phyloP scores from a whole-genome alignment of 164 flowering plant species.

The Macadamia integrifolia region DNA sequence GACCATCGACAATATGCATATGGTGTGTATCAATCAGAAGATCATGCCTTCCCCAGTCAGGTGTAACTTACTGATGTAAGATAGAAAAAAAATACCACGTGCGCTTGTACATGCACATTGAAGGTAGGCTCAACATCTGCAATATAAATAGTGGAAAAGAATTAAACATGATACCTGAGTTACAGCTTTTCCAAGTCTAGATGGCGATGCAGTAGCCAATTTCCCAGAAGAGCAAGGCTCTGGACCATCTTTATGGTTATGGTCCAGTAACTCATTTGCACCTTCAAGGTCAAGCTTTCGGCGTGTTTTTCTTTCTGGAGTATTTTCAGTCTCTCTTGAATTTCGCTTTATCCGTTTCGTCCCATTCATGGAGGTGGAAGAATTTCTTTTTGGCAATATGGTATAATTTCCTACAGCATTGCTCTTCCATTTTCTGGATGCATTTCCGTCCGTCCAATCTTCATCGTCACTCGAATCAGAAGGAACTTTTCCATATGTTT shows the following conservation, averaged over 20 bases:
- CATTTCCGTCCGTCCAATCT: slow-evolving; percentile 38
- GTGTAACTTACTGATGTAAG: too few species aligned
- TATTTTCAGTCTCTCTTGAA: slow-evolving; percentile 12
- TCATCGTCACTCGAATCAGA: slow-evolving; percentile 90
- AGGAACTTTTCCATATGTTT: slow-evolving; percentile 52
- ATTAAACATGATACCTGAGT: slow-evolving; percentile 44
- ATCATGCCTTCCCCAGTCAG: too few species aligned
- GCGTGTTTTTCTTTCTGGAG: slow-evolving; percentile 17
- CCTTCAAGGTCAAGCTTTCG: slow-evolving; percentile 21
- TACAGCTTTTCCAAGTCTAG: slow-evolving; percentile 46
- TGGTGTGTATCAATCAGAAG: too few species aligned
- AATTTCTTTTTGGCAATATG: slow-evolving; percentile 16
- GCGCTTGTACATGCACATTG: neutral
- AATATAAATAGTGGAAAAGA: neutral
- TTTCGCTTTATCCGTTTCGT: slow-evolving; percentile 5
- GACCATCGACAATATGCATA: too few species aligned
- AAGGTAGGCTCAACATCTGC: neutral
- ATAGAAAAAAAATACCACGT: too few species aligned
- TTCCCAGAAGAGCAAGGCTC: slow-evolving; percentile 22
- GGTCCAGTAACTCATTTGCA: slow-evolving; percentile 18
- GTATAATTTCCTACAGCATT: slow-evolving; percentile 11
- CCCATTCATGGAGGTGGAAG: slow-evolving; percentile 9
- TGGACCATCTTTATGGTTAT: slow-evolving; percentile 16
- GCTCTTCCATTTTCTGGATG: slow-evolving; percentile 28
- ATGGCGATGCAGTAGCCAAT: slow-evolving; percentile 19